Evolutionary conservation across 1,284 basidiomycete genomes (phyloP), one percentile per base, ranked within the genome.

Genomic region (Tilletia caries): DNA sequence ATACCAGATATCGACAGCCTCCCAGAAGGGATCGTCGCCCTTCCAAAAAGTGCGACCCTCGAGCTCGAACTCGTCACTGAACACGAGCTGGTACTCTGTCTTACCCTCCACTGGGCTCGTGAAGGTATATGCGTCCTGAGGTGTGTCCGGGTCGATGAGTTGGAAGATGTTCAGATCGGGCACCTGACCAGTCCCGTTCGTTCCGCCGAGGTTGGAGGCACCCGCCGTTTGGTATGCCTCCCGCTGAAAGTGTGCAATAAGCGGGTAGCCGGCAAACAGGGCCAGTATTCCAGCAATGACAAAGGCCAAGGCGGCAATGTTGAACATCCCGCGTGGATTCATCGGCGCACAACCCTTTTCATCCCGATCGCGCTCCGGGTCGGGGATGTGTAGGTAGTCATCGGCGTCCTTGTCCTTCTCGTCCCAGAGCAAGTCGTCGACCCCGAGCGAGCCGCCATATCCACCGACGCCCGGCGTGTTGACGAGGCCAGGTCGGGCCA

Each of bases 1-100:
- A 68, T 82, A 82, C 73, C 84, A 84, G 29, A 82, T 68, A 65
- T 83, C 76, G 50, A 78, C 74, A 15, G 81, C 81, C 66, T 79
- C 77, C 79, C 79, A 83, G 70, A 67, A 83, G 0, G 81, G 81
- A 60, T 80, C 79, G 34, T 80, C 79, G 23, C 78, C 79, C 2
- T 75, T 73, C 73, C 74, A 79, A 65, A 80, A 80, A n/a, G 76
- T 80, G 25, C 79, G 71, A 6, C 79, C 79, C 32, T 76, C 75
- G 23, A 66, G 27, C 27, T 80, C 69, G 52, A 80, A 80, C 44
- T 80, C 79, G 67, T 80, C 79, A 25, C 75, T 77, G 62, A 80
- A 80, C 65, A 79, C 77, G 18, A 80, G 73, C 27, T 79, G 72
- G 46, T 75, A 78, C 27, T 44, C 13, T 10, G 62, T 70, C 3